phyloP scores from a whole-genome alignment of 2,329 filamentous ascomycete species.

The Exophiala sideris region DNA sequence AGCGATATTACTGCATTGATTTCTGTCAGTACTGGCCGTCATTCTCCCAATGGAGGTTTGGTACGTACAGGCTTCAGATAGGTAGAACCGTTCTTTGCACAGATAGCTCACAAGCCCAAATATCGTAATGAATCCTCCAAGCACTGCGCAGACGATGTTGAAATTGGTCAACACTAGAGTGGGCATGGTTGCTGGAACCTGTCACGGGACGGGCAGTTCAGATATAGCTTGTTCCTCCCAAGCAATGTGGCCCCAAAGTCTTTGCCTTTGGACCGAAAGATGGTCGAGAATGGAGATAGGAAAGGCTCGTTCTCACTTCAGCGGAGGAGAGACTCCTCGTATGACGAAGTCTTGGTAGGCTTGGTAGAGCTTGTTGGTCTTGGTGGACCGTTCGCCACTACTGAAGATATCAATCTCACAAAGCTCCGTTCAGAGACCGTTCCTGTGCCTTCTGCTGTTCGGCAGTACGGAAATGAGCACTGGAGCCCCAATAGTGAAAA shows the following conservation, averaged over 20 bases:
- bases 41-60: neutral
- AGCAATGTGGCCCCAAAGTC: neutral
- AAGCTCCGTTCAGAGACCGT: too few species aligned
- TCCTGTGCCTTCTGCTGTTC: too few species aligned
- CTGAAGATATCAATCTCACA: too few species aligned
- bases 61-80: slow-evolving; percentile 81
- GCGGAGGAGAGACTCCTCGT: too few species aligned
- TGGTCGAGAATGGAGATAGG: too few species aligned
- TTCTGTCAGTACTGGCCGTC: slow-evolving; percentile 13
- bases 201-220: neutral
- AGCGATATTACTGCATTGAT: slow-evolving; percentile 69
- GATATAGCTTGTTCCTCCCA: neutral
- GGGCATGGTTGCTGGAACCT: slow-evolving; percentile 47
- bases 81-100: slow-evolving; percentile 83
- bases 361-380: too few species aligned
- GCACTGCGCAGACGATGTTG: slow-evolving; percentile 74
- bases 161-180: slow-evolving; percentile 68
- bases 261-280: too few species aligned
- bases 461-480: too few species aligned
- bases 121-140: slow-evolving; percentile 85
- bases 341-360: too few species aligned
- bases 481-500: too few species aligned
- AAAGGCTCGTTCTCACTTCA: too few species aligned
- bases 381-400: too few species aligned
- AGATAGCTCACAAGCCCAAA: slow-evolving; percentile 89